Conservation (phyloP, 148 eudicot species). For the Fagopyrum tataricum region DNA sequence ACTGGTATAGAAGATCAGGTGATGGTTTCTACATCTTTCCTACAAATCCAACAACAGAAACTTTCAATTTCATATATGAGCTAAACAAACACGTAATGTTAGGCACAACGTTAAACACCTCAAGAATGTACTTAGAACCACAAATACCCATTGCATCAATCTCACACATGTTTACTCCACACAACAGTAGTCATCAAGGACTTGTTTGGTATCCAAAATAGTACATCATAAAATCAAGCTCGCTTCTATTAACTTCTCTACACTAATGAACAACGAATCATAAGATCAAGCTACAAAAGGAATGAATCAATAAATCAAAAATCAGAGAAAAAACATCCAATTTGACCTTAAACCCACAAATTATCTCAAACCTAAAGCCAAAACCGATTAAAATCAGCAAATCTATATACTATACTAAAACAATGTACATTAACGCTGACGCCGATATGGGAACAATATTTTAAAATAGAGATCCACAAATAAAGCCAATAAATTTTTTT, state of each 20-base stretch:
- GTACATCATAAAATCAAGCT: no score
- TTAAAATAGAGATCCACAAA: no score
- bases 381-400: neutral
- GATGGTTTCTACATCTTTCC: slow-evolving; percentile 91
- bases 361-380: neutral
- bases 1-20: slow-evolving; percentile 67
- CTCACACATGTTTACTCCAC: neutral
- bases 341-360: neutral
- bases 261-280: neutral
- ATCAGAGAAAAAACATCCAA: neutral
- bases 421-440: no score
- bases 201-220: no score
- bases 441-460: no score
- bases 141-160: neutral
- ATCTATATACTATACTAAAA: no score
- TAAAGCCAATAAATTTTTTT: no score
- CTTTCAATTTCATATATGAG: neutral
- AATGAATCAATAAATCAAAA: slow-evolving; percentile 2
- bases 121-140: neutral
- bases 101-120: neutral
- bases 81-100: neutral
- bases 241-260: neutral
- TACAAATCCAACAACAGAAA: slow-evolving; percentile 21
- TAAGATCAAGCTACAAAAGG: neutral
- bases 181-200: neutral